These are phyloP conservation scores for Periconia sp. DNA, from an alignment of 2,329 filamentous ascomycete species.

Conservation along the genomic window DNA sequence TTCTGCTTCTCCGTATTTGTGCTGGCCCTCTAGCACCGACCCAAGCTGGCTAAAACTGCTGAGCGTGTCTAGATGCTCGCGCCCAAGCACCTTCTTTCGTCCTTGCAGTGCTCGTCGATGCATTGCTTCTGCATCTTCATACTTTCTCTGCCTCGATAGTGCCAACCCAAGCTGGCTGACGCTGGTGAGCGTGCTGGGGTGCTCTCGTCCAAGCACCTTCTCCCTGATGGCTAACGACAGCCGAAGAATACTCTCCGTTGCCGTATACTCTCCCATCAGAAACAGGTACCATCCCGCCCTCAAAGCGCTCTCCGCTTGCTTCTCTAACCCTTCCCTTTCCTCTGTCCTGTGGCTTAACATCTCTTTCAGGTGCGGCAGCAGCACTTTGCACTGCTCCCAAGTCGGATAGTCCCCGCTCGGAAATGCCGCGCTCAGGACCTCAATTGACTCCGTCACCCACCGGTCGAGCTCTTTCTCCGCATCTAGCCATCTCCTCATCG, in stretches of 20 bases:
- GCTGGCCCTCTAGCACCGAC: conserved; percentile 3
- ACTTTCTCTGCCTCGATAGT: background rate
- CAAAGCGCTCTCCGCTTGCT: conserved; percentile 4
- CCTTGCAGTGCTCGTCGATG: background rate
- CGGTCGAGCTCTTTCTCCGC: conserved; percentile 6
- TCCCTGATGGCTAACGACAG: conserved; percentile 5
- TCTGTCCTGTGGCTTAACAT: conserved; percentile 1
- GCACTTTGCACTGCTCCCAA: conserved; percentile 9
- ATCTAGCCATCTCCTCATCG: conserved; percentile 16
- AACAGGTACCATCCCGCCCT: conserved; percentile 10
- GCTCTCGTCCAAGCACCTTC: conserved; percentile 6
- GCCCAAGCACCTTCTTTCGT: conserved; percentile 3
- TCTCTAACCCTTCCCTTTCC: conserved; percentile 5
- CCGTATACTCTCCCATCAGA: conserved; percentile 6
- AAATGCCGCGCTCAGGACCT: conserved; percentile 7
- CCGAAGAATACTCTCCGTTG: conserved; percentile 7
- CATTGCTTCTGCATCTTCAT: conserved; percentile 1
- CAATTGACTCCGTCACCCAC: conserved; percentile 8
- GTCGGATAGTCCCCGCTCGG: conserved; percentile 11
- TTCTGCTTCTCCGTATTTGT: conserved; percentile 1
- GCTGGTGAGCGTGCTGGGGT: conserved; percentile 9
- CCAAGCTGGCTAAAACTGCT: conserved; percentile 3
- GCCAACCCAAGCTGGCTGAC: background rate
- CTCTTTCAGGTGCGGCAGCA: conserved; percentile 14
- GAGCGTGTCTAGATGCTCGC: conserved; percentile 5